A percentile compares a stretch with the other conserved stretches of the same genome.
phyloP scores from a whole-genome alignment of 352 stramenopile genomes.

The Plasmopara viticola region DNA sequence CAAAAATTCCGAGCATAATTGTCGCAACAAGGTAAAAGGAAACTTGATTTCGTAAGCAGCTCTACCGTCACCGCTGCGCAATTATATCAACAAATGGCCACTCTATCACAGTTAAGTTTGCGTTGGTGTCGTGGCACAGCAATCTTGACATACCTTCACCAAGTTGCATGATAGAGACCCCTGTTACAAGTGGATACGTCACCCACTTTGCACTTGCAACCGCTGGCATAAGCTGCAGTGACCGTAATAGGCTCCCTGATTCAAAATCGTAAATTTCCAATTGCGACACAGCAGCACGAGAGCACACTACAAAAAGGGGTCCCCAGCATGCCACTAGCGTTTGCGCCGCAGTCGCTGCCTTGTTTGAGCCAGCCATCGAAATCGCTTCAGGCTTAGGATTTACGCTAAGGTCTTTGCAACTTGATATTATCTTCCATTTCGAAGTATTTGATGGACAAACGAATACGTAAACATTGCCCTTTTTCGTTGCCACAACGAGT shows the following conservation, averaged over 20 bases:
- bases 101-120: conserved; percentile 26
- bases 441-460: not conserved
- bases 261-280: conserved; percentile 47
- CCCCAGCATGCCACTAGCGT: conserved; percentile 56
- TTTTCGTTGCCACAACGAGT: conserved; percentile 44
- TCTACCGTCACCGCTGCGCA: no score
- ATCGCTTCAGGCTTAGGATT: conserved; percentile 38
- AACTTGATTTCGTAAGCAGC: no score
- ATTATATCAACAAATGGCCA: conserved; percentile 47
- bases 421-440: conserved; percentile 24
- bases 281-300: conserved; percentile 19
- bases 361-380: conserved; percentile 8
- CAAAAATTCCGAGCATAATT: no score
- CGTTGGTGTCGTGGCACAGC: conserved; percentile 41
- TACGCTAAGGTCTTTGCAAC: conserved; percentile 21
- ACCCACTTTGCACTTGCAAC: conserved; percentile 9
- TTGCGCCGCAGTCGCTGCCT: conserved; percentile 24
- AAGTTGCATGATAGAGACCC: conserved; percentile 17
- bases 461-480: conserved; percentile 63
- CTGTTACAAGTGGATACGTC: conserved; percentile 29
- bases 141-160: conserved; percentile 8
- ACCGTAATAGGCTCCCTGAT: conserved; percentile 38
- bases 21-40: no score
- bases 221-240: conserved; percentile 24
- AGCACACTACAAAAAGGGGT: conserved; percentile 39